phyloP scores from a whole-genome alignment of 305 asterid species.

The Striga hermonthica region DNA sequence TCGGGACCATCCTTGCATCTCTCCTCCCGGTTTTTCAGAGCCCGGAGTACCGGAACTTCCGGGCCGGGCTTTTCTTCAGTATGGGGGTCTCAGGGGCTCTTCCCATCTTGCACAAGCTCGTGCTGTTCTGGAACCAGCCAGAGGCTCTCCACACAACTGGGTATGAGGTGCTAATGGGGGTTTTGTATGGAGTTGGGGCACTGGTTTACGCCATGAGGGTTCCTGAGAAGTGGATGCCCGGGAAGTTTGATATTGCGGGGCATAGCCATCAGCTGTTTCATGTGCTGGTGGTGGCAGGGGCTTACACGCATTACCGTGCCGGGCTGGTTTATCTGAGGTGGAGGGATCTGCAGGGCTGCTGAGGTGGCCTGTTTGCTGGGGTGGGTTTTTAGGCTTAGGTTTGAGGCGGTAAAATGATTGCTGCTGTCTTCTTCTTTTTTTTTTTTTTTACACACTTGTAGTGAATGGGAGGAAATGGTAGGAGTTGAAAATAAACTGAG shows the following conservation, averaged over 20 bases:
- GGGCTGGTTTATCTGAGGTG: slow-evolving; percentile 88
- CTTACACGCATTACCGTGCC: slow-evolving; percentile 80
- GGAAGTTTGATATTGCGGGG: slow-evolving; percentile 91
- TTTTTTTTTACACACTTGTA: too few relatives aligned
- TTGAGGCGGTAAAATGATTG: too few relatives aligned
- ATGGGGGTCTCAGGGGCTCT: slow-evolving; percentile 88
- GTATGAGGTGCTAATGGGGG: slow-evolving; percentile 85
- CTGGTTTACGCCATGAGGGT: slow-evolving; percentile 72
- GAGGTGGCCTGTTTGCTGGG: too few relatives aligned
- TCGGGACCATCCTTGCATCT: slow-evolving; percentile 62
- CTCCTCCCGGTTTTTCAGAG: slow-evolving; percentile 81
- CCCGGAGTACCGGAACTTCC: slow-evolving; percentile 72
- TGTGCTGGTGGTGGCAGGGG: slow-evolving; percentile 93
- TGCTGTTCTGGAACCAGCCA: slow-evolving; percentile 79
- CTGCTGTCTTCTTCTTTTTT: too few relatives aligned
- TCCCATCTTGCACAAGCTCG: slow-evolving; percentile 85
- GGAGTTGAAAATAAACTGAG: too few relatives aligned
- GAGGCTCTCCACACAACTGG: slow-evolving; percentile 86
- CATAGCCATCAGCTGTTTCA: slow-evolving; percentile 93
- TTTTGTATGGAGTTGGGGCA: slow-evolving; percentile 74
- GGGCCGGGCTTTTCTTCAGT: slow-evolving; percentile 76
- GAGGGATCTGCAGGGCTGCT: slow-evolving; percentile 91
- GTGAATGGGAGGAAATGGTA: too few relatives aligned
- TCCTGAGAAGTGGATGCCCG: slow-evolving; percentile 97
- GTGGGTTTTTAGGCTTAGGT: too few relatives aligned